These are phyloP conservation scores for Blakeslea trispora DNA, from an alignment of 371 early-diverging fungal genomes.

Conservation along the genomic window DNA sequence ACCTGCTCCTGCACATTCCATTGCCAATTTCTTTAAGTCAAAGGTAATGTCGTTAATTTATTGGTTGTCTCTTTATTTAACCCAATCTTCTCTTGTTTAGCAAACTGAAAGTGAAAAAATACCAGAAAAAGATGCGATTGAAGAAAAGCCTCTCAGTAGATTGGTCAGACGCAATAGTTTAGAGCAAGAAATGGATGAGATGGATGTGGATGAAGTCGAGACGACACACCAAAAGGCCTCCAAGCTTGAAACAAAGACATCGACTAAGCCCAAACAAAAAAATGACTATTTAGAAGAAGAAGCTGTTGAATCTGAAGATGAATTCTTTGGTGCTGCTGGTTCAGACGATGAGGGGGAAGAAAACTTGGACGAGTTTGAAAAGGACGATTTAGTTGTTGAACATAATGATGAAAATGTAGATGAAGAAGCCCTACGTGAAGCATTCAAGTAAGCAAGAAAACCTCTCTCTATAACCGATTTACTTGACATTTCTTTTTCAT, in stretches of 20 bases:
- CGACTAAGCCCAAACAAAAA: conserved; percentile 17
- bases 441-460: conserved; percentile 31
- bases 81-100: no score
- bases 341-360: conserved; percentile 36
- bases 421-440: conserved; percentile 35
- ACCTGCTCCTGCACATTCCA: conserved; percentile 28
- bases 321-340: conserved; percentile 48
- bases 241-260: background rate
- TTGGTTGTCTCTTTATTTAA: background rate
- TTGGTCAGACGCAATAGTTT: conserved; percentile 19
- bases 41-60: conserved; percentile 9
- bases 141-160: conserved; percentile 21
- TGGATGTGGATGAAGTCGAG: conserved; percentile 15
- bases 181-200: conserved; percentile 6
- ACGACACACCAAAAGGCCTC: background rate
- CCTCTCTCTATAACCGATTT: no score
- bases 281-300: conserved; percentile 45
- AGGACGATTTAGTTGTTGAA: conserved; percentile 47
- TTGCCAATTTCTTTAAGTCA: conserved; percentile 28
- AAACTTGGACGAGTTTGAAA: conserved; percentile 43
- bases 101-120: background rate
- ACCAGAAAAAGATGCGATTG: background rate
- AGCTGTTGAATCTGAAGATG: conserved; percentile 55
- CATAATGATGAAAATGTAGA: conserved; percentile 43
- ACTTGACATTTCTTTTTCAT: background rate